Conservation (phyloP, 768 basidiomycete genomes). For the Candolleomyces efflorescens region DNA sequence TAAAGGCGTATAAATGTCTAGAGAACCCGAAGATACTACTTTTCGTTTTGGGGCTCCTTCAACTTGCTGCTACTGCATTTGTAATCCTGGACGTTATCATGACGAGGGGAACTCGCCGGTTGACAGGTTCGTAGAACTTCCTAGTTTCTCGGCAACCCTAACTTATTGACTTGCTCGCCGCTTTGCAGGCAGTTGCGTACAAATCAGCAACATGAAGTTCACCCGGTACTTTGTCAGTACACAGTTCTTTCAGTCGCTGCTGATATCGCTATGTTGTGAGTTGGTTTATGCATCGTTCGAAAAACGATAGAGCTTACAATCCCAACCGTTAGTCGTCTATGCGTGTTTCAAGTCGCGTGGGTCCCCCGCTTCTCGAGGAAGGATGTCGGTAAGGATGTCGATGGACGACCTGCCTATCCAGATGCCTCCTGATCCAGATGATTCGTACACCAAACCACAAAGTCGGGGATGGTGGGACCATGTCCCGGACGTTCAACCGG, state of each 20-base stretch:
- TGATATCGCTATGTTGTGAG: constrained; percentile 60
- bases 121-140: constrained; percentile 38
- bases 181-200: constrained; percentile 44
- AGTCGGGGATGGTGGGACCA: constrained; percentile 56
- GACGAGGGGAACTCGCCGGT: constrained; percentile 35
- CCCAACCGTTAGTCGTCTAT: constrained; percentile 38
- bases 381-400: constrained; percentile 49
- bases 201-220: constrained; percentile 28
- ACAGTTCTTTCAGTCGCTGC: constrained; percentile 50
- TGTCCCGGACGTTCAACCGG: constrained; percentile 25
- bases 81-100: constrained; percentile 38
- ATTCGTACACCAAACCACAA: constrained; percentile 13
- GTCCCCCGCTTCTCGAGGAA: constrained; percentile 47
- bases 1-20: constrained; percentile 64
- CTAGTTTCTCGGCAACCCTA: background rate
- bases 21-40: constrained; percentile 55
- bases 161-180: background rate
- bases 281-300: constrained; percentile 7
- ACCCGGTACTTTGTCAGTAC: constrained; percentile 42
- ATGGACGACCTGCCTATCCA: constrained; percentile 36
- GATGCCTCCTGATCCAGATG: constrained; percentile 21
- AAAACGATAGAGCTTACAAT: background rate
- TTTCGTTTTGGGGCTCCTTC: constrained; percentile 36
- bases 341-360: constrained; percentile 52
- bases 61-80: constrained; percentile 35